A percentile compares a stretch with the other conserved stretches of the same genome.
Conservation (phyloP, 2,329 filamentous ascomycete species). For the Helotiales sp. region DNA sequence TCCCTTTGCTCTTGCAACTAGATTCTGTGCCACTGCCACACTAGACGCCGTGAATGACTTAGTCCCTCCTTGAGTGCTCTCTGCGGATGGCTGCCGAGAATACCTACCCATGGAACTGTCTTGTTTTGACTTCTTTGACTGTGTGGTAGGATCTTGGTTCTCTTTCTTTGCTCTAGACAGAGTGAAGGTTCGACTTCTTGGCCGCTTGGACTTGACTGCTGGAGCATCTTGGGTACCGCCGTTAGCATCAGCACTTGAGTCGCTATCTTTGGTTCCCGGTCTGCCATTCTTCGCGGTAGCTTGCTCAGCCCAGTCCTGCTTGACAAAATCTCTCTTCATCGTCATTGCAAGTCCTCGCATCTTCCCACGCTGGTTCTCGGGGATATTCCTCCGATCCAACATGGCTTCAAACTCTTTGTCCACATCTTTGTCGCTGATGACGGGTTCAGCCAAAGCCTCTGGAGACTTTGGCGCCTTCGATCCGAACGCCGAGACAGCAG, state of each 20-base stretch:
- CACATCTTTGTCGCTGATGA: constrained; percentile 53
- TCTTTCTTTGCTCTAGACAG: constrained; percentile 37
- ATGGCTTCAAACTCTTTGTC: constrained; percentile 60
- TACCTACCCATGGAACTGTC: constrained; percentile 63
- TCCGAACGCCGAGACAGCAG: constrained; percentile 63
- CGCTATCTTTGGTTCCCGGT: constrained; percentile 42
- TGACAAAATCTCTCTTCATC: constrained; percentile 95
- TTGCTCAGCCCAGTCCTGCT: constrained; percentile 78
- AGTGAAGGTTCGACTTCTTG: constrained; percentile 75
- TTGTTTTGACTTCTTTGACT: constrained; percentile 72
- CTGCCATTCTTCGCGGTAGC: constrained; percentile 48
- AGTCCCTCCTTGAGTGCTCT: constrained; percentile 64
- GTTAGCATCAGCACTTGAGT: constrained; percentile 39
- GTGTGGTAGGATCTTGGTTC: constrained; percentile 61
- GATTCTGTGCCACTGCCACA: constrained; percentile 54
- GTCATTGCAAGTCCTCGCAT: constrained; percentile 87
- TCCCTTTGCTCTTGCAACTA: constrained; percentile 70
- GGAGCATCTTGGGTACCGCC: constrained; percentile 37
- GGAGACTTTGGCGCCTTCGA: constrained; percentile 45
- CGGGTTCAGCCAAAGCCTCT: constrained; percentile 27
- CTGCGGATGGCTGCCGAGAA: constrained; percentile 70
- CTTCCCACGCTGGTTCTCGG: constrained; percentile 89
- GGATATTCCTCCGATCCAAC: constrained; percentile 87
- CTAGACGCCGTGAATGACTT: constrained; percentile 54
- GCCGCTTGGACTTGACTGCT: constrained; percentile 52